Evolutionary conservation across 1,284 basidiomycete genomes (phyloP).

Genomic region (Ganoderma lucidum): DNA sequence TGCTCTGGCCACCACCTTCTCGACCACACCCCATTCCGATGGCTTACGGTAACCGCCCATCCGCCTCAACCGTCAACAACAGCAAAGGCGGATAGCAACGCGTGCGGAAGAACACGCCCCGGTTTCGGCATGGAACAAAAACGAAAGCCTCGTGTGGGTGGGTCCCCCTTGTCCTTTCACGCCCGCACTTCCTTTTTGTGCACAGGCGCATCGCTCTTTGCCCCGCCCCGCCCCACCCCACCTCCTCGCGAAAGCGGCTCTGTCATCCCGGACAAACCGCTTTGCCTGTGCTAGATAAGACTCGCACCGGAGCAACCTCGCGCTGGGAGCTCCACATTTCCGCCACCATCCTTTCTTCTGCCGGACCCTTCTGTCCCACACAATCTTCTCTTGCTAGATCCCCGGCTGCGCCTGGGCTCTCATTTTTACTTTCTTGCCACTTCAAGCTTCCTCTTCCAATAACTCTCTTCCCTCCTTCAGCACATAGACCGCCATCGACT

Average conservation of each 20-base stretch:
- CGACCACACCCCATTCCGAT: background rate
- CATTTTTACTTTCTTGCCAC: slow-evolving; percentile 5
- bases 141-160: background rate
- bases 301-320: background rate
- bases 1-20: background rate
- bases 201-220: slow-evolving; percentile 13
- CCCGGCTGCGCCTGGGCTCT: slow-evolving; percentile 28
- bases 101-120: background rate
- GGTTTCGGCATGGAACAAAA: slow-evolving; percentile 13
- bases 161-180: background rate
- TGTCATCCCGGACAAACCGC: slow-evolving; percentile 6
- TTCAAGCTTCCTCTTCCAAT: slow-evolving; percentile 9
- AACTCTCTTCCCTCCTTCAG: slow-evolving; percentile 14
- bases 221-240: slow-evolving; percentile 28
- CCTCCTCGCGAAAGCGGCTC: slow-evolving; percentile 26
- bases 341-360: slow-evolving; percentile 13
- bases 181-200: slow-evolving; percentile 27
- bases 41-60: background rate
- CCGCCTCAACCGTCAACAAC: background rate
- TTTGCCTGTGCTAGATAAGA: slow-evolving; percentile 21
- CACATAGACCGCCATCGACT: slow-evolving; percentile 1
- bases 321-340: slow-evolving; percentile 10
- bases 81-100: background rate
- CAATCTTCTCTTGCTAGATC: slow-evolving; percentile 21
- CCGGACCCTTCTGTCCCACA: slow-evolving; percentile 16